A percentile compares a stretch with the other conserved stretches of the same genome.
Conservation (phyloP, 108 stramenopile species). For the Schizochytrium sp. region DNA sequence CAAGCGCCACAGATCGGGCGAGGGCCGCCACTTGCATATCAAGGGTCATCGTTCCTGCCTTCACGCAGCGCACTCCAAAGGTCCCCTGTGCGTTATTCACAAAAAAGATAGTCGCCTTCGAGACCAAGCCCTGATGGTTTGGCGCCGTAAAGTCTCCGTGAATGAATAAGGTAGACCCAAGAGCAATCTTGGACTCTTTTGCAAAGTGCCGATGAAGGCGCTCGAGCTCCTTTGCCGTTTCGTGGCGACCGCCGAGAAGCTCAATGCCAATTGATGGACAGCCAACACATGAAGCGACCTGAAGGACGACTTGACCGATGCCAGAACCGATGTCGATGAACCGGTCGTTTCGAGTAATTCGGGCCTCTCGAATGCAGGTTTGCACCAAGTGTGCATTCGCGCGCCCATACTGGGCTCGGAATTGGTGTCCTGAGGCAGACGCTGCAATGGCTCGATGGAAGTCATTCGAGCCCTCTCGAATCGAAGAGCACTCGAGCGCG, state of each 20-base stretch:
- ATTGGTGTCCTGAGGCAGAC: neutral
- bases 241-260: neutral
- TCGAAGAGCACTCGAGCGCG: neutral
- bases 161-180: neutral
- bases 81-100: neutral
- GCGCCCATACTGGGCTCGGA: neutral
- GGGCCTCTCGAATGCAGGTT: neutral
- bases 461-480: neutral
- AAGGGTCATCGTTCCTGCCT: neutral
- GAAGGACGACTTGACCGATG: neutral
- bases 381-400: neutral
- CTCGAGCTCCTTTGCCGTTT: neutral
- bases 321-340: slow-evolving; percentile 15
- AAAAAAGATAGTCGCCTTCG: neutral
- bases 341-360: neutral
- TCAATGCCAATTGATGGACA: neutral
- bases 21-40: neutral
- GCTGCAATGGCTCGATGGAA: neutral
- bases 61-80: neutral
- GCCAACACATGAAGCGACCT: neutral
- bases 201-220: neutral
- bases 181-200: neutral
- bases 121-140: neutral
- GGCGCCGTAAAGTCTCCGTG: neutral
- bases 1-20: neutral